Conservation (phyloP, 2,329 filamentous ascomycete genomes). For the Fusarium avenaceum region DNA sequence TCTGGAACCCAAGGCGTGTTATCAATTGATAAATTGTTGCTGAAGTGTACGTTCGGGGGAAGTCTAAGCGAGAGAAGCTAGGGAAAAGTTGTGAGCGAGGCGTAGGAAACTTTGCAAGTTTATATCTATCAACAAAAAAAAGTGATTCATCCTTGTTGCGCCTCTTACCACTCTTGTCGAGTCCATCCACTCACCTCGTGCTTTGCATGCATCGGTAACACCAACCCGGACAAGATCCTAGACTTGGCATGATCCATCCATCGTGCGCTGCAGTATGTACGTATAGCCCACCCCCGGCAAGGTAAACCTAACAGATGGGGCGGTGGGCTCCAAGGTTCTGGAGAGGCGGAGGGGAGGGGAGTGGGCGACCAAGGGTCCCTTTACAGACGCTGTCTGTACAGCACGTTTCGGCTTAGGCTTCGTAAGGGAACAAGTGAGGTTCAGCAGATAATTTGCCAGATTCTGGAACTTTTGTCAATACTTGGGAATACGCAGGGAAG, state of each 20-base stretch:
- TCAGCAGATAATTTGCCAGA: not conserved
- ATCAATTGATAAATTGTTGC: not conserved
- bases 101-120: constrained; percentile 39
- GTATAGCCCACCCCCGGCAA: constrained; percentile 26
- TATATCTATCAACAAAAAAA: constrained; percentile 34
- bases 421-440: constrained; percentile 1
- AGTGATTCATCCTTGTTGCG: constrained; percentile 24
- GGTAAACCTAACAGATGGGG: constrained; percentile 32
- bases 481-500: not conserved
- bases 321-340: constrained; percentile 8
- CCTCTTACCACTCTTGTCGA: constrained; percentile 32
- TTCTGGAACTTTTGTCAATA: constrained; percentile 15
- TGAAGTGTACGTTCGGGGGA: not conserved
- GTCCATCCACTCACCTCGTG: constrained; percentile 33
- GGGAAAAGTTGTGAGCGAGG: not conserved
- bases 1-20: not conserved
- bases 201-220: constrained; percentile 35
- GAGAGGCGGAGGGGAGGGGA: constrained; percentile 5
- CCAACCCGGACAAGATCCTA: constrained; percentile 32
- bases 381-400: not conserved
- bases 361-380: constrained; percentile 25
- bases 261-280: constrained; percentile 3
- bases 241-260: constrained; percentile 33
- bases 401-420: not conserved
- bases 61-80: constrained; percentile 7